phyloP scores from a whole-genome alignment of 495 filamentous ascomycete species.

The Penicillium psychrofluorescens region DNA sequence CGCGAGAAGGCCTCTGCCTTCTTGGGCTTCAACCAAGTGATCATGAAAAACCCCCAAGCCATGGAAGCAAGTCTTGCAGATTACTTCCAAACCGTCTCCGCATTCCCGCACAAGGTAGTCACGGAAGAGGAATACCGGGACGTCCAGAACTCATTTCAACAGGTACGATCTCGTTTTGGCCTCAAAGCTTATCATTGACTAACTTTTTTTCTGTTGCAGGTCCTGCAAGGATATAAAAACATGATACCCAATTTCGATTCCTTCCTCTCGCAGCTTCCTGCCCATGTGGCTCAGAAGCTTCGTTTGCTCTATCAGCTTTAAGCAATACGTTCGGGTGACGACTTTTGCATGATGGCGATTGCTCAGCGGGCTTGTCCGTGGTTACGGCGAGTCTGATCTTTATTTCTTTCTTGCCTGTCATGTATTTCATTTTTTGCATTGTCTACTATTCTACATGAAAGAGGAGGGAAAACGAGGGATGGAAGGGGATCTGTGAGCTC shows the following conservation, averaged over 20 bases:
- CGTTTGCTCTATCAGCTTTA: conserved; percentile 40
- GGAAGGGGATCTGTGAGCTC: too few species aligned
- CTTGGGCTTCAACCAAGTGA: conserved; percentile 77
- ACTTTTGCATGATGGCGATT: neutral
- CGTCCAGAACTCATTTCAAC: conserved; percentile 44
- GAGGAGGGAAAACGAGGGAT: too few species aligned
- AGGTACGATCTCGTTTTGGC: conserved; percentile 26
- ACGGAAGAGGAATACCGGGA: conserved; percentile 45
- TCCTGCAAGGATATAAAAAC: conserved; percentile 71
- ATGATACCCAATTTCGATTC: conserved; percentile 80
- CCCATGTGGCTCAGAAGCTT: conserved; percentile 52
- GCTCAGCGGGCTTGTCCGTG: neutral
- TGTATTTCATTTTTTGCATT: neutral
- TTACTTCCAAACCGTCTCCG: conserved; percentile 79
- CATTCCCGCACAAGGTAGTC: conserved; percentile 55
- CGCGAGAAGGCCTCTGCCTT: conserved; percentile 94
- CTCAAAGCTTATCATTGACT: neutral
- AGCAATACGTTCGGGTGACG: neutral
- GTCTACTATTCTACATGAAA: neutral
- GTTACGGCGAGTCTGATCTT: conserved; percentile 1
- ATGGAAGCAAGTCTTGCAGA: conserved; percentile 80
- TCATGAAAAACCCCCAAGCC: conserved; percentile 80
- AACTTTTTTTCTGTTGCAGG: conserved; percentile 37
- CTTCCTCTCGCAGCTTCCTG: conserved; percentile 64
- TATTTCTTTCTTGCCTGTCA: conserved; percentile 5